Evolutionary conservation across 2,329 filamentous ascomycete species (phyloP).

Genomic region (Apiospora hydei): DNA sequence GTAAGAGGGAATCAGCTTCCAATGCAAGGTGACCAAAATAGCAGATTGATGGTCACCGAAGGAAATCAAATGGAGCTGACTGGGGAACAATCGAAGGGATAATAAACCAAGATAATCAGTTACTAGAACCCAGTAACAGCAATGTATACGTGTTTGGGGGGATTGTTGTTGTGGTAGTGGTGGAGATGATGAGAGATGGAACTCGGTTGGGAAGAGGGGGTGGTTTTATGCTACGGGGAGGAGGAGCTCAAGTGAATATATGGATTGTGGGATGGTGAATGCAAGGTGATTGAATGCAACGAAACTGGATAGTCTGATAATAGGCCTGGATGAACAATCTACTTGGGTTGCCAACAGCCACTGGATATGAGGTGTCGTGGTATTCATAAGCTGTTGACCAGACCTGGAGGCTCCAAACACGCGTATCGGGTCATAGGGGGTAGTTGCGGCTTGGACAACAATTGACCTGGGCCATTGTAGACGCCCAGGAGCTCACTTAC

Average conservation of each 20-base stretch:
- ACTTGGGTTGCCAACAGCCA: not conserved
- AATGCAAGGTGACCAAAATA: constrained; percentile 1
- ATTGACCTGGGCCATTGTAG: not conserved
- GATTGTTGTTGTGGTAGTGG: not conserved
- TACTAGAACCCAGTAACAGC: not conserved
- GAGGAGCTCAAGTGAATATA: not conserved
- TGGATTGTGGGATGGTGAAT: not conserved
- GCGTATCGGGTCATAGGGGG: not conserved
- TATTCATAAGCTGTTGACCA: not conserved
- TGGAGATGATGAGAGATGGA: not conserved
- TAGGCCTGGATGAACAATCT: not conserved
- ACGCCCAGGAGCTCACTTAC: not conserved
- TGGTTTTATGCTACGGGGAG: not conserved
- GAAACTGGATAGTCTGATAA: not conserved
- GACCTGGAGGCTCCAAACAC: not conserved
- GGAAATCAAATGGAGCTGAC: not conserved
- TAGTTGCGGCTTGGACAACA: not conserved
- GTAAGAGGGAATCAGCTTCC: constrained; percentile 3
- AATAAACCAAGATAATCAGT: constrained; percentile 1
- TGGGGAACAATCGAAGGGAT: constrained; percentile 5
- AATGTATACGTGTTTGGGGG: constrained; percentile 7
- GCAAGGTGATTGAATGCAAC: not conserved
- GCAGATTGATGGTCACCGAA: constrained; percentile 5
- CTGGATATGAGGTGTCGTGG: not conserved
- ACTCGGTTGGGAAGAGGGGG: not conserved